phyloP scores from a whole-genome alignment of 208 protist genomes.

The Acanthamoeba lenticulata region DNA sequence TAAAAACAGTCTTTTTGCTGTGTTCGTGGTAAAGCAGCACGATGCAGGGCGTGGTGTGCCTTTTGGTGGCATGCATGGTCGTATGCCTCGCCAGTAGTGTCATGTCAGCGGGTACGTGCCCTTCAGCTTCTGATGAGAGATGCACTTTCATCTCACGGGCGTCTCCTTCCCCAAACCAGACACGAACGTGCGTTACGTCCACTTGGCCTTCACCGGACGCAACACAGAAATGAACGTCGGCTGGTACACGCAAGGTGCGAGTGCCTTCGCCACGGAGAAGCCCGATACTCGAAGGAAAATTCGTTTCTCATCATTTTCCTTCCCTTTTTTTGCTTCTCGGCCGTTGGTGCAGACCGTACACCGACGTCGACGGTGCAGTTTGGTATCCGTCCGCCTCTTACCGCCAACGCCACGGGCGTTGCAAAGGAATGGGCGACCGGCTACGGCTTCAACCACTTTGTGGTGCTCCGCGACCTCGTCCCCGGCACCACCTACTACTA shows the following conservation, averaged over 20 bases:
- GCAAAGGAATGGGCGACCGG: neutral
- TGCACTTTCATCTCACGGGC: too few species aligned
- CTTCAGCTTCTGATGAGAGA: too few species aligned
- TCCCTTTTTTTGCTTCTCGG: neutral
- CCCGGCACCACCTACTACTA: constrained; percentile 36
- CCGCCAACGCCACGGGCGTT: neutral
- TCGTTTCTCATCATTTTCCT: neutral
- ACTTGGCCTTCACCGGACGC: constrained; percentile 3
- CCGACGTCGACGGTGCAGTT: neutral
- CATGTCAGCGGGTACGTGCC: too few species aligned
- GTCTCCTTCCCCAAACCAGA: neutral
- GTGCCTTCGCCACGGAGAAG: neutral
- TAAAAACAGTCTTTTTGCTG: too few species aligned
- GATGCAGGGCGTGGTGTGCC: too few species aligned
- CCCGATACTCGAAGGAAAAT: neutral
- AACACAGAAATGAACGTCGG: neutral
- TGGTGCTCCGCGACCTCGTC: neutral
- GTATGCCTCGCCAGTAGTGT: too few species aligned
- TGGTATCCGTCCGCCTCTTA: neutral
- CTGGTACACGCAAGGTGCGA: constrained; percentile 43
- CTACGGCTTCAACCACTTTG: constrained; percentile 46
- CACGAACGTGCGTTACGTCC: constrained; percentile 19
- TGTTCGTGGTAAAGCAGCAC: too few species aligned
- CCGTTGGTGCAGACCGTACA: neutral
- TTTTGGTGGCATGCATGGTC: too few species aligned